Conservation (phyloP, 2,329 filamentous ascomycete genomes). For the Phoma sp. region DNA sequence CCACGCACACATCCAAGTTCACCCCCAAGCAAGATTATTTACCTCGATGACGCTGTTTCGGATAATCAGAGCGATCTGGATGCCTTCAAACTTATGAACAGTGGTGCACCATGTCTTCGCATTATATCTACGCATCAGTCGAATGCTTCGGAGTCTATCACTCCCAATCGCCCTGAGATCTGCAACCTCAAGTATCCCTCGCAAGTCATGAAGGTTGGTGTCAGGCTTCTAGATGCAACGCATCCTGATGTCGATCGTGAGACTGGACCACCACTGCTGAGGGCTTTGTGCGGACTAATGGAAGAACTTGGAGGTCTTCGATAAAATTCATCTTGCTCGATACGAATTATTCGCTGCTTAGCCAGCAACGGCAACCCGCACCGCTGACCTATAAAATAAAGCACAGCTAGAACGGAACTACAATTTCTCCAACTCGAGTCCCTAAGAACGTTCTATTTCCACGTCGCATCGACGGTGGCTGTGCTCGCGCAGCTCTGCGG, state of each 20-base stretch:
- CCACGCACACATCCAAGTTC: constrained; percentile 1
- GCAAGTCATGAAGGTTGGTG: constrained; percentile 28
- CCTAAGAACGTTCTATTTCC: constrained; percentile 36
- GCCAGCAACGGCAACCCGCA: background rate
- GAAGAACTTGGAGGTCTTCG: constrained; percentile 19
- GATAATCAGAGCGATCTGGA: constrained; percentile 18
- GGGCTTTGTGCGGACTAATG: constrained; percentile 29
- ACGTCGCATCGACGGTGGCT: constrained; percentile 27
- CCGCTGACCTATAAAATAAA: background rate
- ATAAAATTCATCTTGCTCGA: background rate
- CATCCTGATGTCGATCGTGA: constrained; percentile 28
- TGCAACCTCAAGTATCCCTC: constrained; percentile 23
- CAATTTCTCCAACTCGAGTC: too few species aligned
- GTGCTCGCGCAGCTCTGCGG: constrained; percentile 29
- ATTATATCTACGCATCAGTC: constrained; percentile 5
- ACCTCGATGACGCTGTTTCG: constrained; percentile 16
- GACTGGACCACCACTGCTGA: constrained; percentile 24
- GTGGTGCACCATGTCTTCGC: constrained; percentile 19
- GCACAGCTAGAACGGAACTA: background rate
- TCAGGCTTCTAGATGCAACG: constrained; percentile 23
- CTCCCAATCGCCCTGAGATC: background rate
- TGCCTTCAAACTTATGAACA: constrained; percentile 18
- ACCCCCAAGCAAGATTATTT: constrained; percentile 3
- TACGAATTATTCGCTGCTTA: background rate
- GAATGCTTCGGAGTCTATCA: background rate